Percentiles rank a stretch among this genome's conserved stretches.
Evolutionary conservation across 164 flowering plant genomes (phyloP).

Genomic region (Aristolochia contorta): DNA sequence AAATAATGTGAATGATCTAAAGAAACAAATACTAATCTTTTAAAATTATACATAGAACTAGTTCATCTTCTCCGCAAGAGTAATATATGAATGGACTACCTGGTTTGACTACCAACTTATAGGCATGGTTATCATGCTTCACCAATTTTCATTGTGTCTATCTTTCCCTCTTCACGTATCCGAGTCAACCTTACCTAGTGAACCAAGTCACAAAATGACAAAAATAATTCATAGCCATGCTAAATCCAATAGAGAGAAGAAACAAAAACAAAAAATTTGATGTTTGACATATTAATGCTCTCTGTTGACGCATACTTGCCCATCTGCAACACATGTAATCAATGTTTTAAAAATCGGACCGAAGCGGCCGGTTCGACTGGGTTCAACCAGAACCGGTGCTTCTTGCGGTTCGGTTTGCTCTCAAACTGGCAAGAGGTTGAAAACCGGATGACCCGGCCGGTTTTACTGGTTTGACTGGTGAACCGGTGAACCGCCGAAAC

Average conservation of each 20-base stretch:
- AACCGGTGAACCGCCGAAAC: too few relatives aligned
- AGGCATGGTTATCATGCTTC: conserved; percentile 66
- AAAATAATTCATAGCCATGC: neutral
- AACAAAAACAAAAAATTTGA: neutral
- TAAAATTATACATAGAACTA: conserved; percentile 75
- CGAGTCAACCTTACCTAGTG: conserved; percentile 67
- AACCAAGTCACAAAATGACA: neutral
- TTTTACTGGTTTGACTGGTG: too few relatives aligned
- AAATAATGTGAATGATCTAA: neutral
- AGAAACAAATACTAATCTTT: neutral
- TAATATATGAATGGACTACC: conserved; percentile 82
- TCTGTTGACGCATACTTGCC: conserved; percentile 40
- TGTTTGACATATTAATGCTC: neutral
- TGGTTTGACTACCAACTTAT: conserved; percentile 89
- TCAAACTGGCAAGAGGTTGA: too few relatives aligned
- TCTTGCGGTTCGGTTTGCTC: too few relatives aligned
- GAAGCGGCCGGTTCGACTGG: too few relatives aligned
- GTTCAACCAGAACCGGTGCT: too few relatives aligned
- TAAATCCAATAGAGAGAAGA: neutral
- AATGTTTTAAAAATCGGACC: too few relatives aligned
- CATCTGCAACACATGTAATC: conserved; percentile 98
- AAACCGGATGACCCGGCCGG: too few relatives aligned
- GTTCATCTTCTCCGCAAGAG: conserved; percentile 91
- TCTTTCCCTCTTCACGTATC: conserved; percentile 52
- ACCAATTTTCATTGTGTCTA: conserved; percentile 45